Evolutionary conservation across 2,329 filamentous ascomycete genomes (phyloP).

Genomic region (Alternaria ethzedia): DNA sequence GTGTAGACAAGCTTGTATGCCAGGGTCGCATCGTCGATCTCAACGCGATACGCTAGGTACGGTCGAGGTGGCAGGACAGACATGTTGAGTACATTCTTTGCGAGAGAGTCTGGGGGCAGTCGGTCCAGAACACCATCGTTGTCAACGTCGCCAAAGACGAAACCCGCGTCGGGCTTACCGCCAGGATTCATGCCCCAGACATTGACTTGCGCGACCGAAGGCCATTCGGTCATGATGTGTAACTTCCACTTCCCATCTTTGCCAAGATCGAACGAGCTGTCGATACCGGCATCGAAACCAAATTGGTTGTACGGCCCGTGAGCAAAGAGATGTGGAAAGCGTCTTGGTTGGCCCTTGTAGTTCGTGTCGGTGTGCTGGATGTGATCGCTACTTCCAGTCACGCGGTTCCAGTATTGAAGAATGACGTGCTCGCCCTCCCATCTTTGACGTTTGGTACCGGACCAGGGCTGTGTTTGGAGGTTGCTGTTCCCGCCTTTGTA

Average conservation of each 20-base stretch:
- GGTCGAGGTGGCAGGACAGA: background rate
- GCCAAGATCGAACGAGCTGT: background rate
- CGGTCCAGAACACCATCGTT: background rate
- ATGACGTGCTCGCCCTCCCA: conserved; percentile 69
- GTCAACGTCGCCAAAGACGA: background rate
- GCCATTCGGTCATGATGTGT: conserved; percentile 50
- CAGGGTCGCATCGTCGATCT: background rate
- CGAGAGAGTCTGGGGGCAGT: background rate
- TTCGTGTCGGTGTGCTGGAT: conserved; percentile 65
- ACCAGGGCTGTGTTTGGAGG: conserved; percentile 53
- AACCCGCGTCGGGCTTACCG: background rate
- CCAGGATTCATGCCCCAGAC: background rate
- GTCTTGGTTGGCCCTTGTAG: conserved; percentile 48
- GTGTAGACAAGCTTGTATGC: background rate
- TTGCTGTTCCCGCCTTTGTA: background rate
- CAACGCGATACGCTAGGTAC: background rate
- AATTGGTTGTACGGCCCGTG: background rate
- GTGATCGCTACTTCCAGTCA: conserved; percentile 65
- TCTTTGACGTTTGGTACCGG: conserved; percentile 62
- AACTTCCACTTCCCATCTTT: background rate
- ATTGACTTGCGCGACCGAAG: background rate
- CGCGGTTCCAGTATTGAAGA: conserved; percentile 67
- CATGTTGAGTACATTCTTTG: background rate
- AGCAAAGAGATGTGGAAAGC: conserved; percentile 65
- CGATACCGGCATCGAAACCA: background rate